These are phyloP conservation scores for Paramyrothecium roridum DNA, from an alignment of 2,329 filamentous ascomycete species.

Conservation along the genomic window DNA sequence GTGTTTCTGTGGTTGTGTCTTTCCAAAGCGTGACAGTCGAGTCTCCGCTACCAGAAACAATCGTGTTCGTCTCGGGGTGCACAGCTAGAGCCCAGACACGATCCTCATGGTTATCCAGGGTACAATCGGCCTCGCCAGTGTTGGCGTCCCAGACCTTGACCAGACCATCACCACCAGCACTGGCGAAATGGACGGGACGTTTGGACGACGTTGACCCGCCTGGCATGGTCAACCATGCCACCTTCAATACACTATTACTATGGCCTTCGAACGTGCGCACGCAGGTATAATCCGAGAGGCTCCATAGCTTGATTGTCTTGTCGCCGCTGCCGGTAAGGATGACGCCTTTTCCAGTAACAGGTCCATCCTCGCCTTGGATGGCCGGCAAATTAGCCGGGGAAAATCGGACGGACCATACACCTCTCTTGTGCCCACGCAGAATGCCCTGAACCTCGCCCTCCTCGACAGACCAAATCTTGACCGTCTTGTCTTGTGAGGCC, in stretches of 20 bases:
- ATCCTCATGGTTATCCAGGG: constrained; percentile 95
- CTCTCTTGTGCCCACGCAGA: constrained; percentile 85
- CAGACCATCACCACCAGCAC: constrained; percentile 87
- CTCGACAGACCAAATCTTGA: constrained; percentile 93
- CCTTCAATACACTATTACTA: constrained; percentile 91
- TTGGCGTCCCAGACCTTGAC: constrained; percentile 96
- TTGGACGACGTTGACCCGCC: constrained; percentile 48
- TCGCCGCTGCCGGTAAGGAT: constrained; percentile 90
- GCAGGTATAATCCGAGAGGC: constrained; percentile 85
- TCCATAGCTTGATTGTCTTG: constrained; percentile 96
- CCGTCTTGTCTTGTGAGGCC: constrained; percentile 91
- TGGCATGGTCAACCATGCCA: constrained; percentile 73
- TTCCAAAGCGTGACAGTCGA: constrained; percentile 94
- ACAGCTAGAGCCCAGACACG: constrained; percentile 88
- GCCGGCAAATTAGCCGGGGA: constrained; percentile 74
- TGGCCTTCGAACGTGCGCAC: constrained; percentile 94
- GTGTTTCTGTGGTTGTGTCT: constrained; percentile 81
- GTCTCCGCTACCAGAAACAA: constrained; percentile 90
- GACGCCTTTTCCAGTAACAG: constrained; percentile 74
- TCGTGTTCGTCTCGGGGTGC: constrained; percentile 63
- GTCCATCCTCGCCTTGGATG: constrained; percentile 68
- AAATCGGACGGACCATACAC: constrained; percentile 94
- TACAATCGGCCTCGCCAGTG: constrained; percentile 79
- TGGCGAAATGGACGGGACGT: constrained; percentile 70
- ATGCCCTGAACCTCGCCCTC: constrained; percentile 91